Base-by-base conservation (phyloP, 75 land plant genomes). In the Adiantum capillusveneris region DNA sequence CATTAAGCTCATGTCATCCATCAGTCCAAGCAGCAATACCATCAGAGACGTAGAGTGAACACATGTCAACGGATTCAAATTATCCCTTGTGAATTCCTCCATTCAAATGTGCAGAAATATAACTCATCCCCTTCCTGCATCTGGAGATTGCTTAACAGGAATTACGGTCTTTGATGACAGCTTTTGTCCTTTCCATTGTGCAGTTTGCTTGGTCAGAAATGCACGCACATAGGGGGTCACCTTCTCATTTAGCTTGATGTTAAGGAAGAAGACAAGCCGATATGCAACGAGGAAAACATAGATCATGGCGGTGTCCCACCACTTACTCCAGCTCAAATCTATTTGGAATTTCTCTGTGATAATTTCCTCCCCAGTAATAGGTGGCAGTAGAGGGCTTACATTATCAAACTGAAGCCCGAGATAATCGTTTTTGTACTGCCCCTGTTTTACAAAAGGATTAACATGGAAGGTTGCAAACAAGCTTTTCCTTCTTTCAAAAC, bases 351-450 rank as follows among this genome's bases (percentile, higher is more conserved):
- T 68, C 27, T 80, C 36, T 29, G 73, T 67, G 9, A 88, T 73
- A 25, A 88, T 67, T 62, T 80, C 80, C 25, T 81, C 82, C 0
- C 95, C 95, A 1, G 88, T 51, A 0, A 88, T 77, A 66, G 79
- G 77, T 18, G 70, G 75, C 2, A 56, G 56, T 20, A 67, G 53
- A 9, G 79, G 78, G 18, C 63, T 24, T 36, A 75, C 76, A 59
- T 79, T 87, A 36, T 85, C 79, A 29, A 93, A 93, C 3, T 73
- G 28, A 63, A 93, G 62, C 7, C 98, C 98, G 24, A 43, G 45
- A 19, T 89, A 75, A 57, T 93, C 98, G 34, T 89, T 93, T 53
- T 89, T 81, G 76, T 83, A 93, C 54, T 82, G 86, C 9, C 90
- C 98, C 98, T 93, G 86, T 11, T 37, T 48, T 50, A 2, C n/a